Conservation (phyloP, 148 eudicot species). For the Mesembryanthemum crystallinum region DNA sequence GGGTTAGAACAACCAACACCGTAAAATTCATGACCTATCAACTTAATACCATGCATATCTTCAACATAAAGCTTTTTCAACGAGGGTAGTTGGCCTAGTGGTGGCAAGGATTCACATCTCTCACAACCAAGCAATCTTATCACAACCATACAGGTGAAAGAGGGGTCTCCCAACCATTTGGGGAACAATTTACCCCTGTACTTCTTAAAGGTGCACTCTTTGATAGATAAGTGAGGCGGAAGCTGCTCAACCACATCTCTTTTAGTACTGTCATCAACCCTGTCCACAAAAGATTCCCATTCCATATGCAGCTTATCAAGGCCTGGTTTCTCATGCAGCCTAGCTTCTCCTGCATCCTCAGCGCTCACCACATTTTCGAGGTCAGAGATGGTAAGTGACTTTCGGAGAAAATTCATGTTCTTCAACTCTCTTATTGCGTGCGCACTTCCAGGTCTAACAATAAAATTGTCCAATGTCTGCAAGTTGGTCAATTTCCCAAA, state of each 20-base stretch:
- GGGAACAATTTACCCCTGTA: constrained; percentile 2
- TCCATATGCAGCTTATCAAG: not conserved
- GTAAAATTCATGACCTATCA: not conserved
- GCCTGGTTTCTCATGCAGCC: not conserved
- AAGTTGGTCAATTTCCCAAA: not conserved
- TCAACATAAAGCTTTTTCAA: not conserved
- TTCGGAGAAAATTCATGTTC: not conserved
- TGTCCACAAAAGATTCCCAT: not conserved
- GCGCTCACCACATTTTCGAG: not conserved
- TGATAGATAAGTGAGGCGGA: constrained; percentile 3
- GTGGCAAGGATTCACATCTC: constrained; percentile 6
- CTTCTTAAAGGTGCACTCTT: not conserved
- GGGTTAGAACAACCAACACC: not conserved
- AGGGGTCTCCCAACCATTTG: constrained; percentile 3
- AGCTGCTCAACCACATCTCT: not conserved
- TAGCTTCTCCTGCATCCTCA: constrained; percentile 12
- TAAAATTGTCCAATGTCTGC: not conserved
- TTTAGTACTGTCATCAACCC: not conserved
- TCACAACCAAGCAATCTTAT: not conserved
- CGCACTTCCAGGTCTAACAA: not conserved
- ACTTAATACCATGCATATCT: constrained; percentile 1
- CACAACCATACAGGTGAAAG: constrained; percentile 1
- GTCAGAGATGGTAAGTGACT: not conserved
- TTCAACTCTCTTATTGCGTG: not conserved
- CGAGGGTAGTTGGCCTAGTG: not conserved